Base-by-base conservation (phyloP, 2,329 filamentous ascomycete genomes). In the Alternaria panax region DNA sequence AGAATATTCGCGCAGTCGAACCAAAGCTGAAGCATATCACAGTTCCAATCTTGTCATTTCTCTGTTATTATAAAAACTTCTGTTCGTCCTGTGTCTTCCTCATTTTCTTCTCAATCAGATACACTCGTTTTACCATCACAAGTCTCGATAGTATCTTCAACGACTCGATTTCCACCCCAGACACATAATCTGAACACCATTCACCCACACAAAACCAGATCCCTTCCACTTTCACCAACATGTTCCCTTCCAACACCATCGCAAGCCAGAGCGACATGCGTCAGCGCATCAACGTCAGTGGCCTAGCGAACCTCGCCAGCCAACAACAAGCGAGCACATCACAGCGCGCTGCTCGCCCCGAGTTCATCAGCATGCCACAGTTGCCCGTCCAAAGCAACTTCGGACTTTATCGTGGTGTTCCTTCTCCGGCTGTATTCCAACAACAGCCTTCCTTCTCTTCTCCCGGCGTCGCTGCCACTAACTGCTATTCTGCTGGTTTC, bases 311-410 rank as follows among this genome's bases (percentile, higher is more conserved):
- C 18, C 25, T 2, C 38, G 7, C 8, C 41, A 8, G 12, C n/a
- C 9, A 41, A 18, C 20, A 30, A 11, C 46, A 45, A 27, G 32
- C 36, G 24, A 50, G 55, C 48, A 57, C 41, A 30, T 48, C 41
- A 45, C 55, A 57, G 32, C 34, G 27, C n/a, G 22, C 42, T 25
- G 20, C 38, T 41, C 20, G 12, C 16, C 30, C 30, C 9, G 12
- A 24, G 20, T 7, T 24, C 20, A 24, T 41, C 12, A 20, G 20
- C 20, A 24, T 24, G 12, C 9, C 12, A 24, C 38, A 41, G 38
- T 22, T 14, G 9, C 9, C 24, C 14, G 11, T 41, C 2, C 38
- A 41, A 24, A 41, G 5, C 20, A 24, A 12, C 20, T 41, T 16
- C 20, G 38, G 38, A 14, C 9, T 12, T 24, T 16, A 41, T 24